phyloP scores from a whole-genome alignment of 2,329 filamentous ascomycete species.

The Pseudocercospora cruenta region DNA sequence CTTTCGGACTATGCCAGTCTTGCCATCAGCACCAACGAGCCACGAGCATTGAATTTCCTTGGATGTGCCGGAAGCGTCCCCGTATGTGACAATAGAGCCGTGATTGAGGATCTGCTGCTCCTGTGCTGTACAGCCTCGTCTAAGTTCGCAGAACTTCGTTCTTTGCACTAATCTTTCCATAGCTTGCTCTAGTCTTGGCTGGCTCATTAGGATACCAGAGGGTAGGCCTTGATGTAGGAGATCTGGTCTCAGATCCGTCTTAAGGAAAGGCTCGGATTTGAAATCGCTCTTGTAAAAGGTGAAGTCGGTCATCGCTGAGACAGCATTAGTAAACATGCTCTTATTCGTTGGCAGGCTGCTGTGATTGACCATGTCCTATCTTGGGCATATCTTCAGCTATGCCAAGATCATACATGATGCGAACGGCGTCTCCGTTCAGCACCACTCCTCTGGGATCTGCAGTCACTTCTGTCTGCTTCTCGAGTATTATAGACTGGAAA shows the following conservation, averaged over 20 bases:
- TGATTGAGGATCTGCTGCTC: slow-evolving; percentile 27
- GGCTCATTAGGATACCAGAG: slow-evolving; percentile 14
- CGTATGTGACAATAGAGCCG: slow-evolving; percentile 25
- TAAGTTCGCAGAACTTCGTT: slow-evolving; percentile 9
- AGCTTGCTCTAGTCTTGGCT: slow-evolving; percentile 11
- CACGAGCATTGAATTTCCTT: slow-evolving; percentile 33
- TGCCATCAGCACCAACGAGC: slow-evolving; percentile 54
- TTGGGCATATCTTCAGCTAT: slow-evolving; percentile 9
- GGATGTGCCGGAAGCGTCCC: neutral
- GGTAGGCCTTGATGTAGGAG: slow-evolving; percentile 12
- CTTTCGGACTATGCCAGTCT: slow-evolving; percentile 52
- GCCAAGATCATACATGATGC: slow-evolving; percentile 11
- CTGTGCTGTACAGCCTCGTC: slow-evolving; percentile 13
- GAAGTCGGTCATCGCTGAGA: slow-evolving; percentile 3
- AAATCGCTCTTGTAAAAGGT: slow-evolving; percentile 10
- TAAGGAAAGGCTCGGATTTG: slow-evolving; percentile 3
- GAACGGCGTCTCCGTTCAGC: slow-evolving; percentile 13
- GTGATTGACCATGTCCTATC: slow-evolving; percentile 11
- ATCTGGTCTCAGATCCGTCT: slow-evolving; percentile 6
- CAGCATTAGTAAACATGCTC: neutral
- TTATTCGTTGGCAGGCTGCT: neutral
- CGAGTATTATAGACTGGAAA: slow-evolving; percentile 10
- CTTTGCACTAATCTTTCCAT: neutral
- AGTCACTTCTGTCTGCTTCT: slow-evolving; percentile 12
- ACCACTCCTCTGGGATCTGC: slow-evolving; percentile 17